Evolutionary conservation across 108 stramenopile genomes (phyloP).

Genomic region (Schizochytrium sp.): DNA sequence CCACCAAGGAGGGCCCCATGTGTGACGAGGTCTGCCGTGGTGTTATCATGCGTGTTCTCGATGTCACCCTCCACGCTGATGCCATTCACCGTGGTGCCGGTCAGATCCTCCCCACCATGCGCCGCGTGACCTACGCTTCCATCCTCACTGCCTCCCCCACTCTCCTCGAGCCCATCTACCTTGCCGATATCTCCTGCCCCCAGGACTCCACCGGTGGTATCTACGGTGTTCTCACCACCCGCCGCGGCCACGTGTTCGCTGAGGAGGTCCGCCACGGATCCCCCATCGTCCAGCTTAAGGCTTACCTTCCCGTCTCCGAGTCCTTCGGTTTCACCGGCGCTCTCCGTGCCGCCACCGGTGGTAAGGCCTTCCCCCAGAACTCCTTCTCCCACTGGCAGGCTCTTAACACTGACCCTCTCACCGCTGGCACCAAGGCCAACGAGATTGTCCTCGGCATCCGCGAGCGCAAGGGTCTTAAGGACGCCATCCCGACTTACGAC

Average conservation of each 20-base stretch:
- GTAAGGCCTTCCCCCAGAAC: constrained; percentile 99
- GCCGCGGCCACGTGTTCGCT: constrained; percentile 98
- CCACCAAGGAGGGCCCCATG: constrained; percentile 93
- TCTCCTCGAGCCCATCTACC: constrained; percentile 97
- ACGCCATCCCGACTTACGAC: constrained; percentile 92
- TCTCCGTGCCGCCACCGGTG: constrained; percentile 97
- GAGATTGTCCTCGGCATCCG: constrained; percentile 88
- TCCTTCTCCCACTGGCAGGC: constrained; percentile 99
- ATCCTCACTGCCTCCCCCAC: constrained; percentile 91
- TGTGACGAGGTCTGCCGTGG: constrained; percentile 99
- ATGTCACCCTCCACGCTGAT: constrained; percentile 99
- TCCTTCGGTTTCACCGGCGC: constrained; percentile 99
- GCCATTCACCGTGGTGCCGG: constrained; percentile 99
- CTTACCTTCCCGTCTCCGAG: constrained; percentile 99
- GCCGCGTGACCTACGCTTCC: constrained; percentile 97
- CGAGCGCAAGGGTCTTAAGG: constrained; percentile 96
- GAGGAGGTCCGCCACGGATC: constrained; percentile 98
- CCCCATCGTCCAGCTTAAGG: constrained; percentile 96
- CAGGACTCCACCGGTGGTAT: constrained; percentile 99
- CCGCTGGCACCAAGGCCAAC: constrained; percentile 87
- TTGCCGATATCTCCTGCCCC: constrained; percentile 97
- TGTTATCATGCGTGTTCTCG: constrained; percentile 95
- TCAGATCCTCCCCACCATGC: constrained; percentile 99
- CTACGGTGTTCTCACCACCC: constrained; percentile 97
- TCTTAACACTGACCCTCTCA: constrained; percentile 91